These are phyloP conservation scores for Kwoniella sp. DNA, from an alignment of 768 basidiomycete genomes.

Conservation along the genomic window DNA sequence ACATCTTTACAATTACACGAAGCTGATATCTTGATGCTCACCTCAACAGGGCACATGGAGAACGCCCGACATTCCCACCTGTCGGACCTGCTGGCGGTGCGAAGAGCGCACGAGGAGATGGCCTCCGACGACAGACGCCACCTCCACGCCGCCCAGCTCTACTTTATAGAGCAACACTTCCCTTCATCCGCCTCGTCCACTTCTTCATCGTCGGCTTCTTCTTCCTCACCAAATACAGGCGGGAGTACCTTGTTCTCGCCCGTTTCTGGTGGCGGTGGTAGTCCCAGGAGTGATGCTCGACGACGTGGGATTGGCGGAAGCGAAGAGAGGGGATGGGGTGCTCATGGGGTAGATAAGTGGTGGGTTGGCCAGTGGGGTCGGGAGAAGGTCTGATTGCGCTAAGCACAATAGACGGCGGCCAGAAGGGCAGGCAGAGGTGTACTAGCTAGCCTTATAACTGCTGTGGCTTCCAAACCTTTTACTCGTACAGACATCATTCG, in stretches of 20 bases:
- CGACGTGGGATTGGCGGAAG: not conserved
- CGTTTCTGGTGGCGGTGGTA: not conserved
- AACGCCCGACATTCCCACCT: slow-evolving; percentile 17
- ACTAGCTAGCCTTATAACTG: too few species aligned
- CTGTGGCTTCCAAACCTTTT: too few species aligned
- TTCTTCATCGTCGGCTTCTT: not conserved
- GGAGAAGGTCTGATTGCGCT: not conserved
- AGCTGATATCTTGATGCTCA: not conserved
- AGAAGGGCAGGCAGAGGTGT: too few species aligned
- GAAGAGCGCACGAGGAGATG: slow-evolving; percentile 4
- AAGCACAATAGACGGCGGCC: not conserved
- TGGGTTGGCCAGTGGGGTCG: slow-evolving; percentile 22
- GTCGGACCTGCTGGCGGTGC: slow-evolving; percentile 11
- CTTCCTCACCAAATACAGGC: not conserved
- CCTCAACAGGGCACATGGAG: slow-evolving; percentile 18
- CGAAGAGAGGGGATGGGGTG: slow-evolving; percentile 16
- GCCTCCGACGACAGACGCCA: not conserved
- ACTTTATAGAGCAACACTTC: slow-evolving; percentile 15
- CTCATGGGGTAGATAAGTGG: slow-evolving; percentile 23
- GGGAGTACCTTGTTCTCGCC: not conserved
- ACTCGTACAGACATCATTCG: not conserved
- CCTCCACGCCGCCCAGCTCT: slow-evolving; percentile 6
- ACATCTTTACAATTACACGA: not conserved
- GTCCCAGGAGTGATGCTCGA: not conserved
- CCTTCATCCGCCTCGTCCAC: slow-evolving; percentile 11